These are phyloP conservation scores for Pseudogymnoascus sp. DNA, from an alignment of 2,329 filamentous ascomycete species.

Conservation along the genomic window DNA sequence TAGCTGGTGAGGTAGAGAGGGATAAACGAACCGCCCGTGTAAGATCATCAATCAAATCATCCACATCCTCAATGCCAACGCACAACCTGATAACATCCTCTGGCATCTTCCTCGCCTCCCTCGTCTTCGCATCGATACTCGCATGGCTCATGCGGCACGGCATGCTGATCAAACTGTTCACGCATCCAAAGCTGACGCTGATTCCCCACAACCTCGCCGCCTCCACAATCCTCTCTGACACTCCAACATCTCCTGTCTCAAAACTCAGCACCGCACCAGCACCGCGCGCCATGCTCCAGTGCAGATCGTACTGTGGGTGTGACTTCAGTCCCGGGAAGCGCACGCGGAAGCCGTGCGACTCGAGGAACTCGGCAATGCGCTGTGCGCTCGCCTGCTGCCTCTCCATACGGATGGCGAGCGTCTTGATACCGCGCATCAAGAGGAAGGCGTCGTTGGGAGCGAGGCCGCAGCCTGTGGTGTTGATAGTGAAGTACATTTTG, in stretches of 20 bases:
- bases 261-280: slow-evolving; percentile 92
- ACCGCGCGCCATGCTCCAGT: slow-evolving; percentile 91
- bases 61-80: slow-evolving; percentile 88
- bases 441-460: slow-evolving; percentile 95
- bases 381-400: slow-evolving; percentile 93
- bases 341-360: slow-evolving; percentile 84
- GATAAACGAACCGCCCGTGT: slow-evolving; percentile 68
- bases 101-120: slow-evolving; percentile 81
- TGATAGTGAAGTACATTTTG: slow-evolving; percentile 93
- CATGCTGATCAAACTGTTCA: slow-evolving; percentile 98
- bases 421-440: slow-evolving; percentile 92
- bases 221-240: slow-evolving; percentile 92
- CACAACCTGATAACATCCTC: slow-evolving; percentile 95
- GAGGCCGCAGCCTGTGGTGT: slow-evolving; percentile 87
- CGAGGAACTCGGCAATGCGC: slow-evolving; percentile 84
- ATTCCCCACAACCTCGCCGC: slow-evolving; percentile 88
- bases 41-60: slow-evolving; percentile 89
- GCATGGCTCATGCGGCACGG: slow-evolving; percentile 99
- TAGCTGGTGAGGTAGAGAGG: neutral
- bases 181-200: slow-evolving; percentile 94
- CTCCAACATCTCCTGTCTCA: slow-evolving; percentile 76
- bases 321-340: slow-evolving; percentile 90
- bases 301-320: slow-evolving; percentile 92
- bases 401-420: slow-evolving; percentile 94
- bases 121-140: slow-evolving; percentile 91